These are phyloP conservation scores for Colletotrichum eleusines DNA, from an alignment of 2,329 filamentous ascomycete genomes.

Conservation along the genomic window DNA sequence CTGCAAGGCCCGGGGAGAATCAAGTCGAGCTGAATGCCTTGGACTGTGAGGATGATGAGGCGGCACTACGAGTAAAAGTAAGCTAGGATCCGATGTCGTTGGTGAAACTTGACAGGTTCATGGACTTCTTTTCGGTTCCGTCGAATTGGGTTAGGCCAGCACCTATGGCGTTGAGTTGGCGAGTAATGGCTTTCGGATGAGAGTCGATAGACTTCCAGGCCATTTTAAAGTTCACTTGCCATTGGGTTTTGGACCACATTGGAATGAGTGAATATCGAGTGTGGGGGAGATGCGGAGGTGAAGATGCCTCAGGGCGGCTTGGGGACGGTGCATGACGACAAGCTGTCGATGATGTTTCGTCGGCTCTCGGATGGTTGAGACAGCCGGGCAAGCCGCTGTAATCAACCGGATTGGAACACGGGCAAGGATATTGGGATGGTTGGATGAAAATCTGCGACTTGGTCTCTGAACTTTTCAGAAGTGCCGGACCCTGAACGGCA, in stretches of 20 bases:
- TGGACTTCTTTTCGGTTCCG: conserved; percentile 1
- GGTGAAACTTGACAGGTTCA: conserved; percentile 37
- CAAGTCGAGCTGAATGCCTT: conserved; percentile 4
- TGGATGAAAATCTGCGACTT: not conserved
- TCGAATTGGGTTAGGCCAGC: not conserved
- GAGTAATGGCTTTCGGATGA: conserved; percentile 25
- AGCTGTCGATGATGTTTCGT: conserved; percentile 35
- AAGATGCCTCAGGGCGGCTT: conserved; percentile 13
- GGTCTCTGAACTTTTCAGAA: not conserved
- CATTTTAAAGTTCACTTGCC: not conserved
- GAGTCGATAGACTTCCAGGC: conserved; percentile 3
- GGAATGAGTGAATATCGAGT: not conserved
- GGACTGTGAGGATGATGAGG: not conserved
- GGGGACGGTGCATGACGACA: conserved; percentile 33
- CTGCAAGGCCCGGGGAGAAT: not conserved
- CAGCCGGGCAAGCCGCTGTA: conserved; percentile 1
- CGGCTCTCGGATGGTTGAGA: conserved; percentile 35
- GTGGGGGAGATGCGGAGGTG: conserved; percentile 9
- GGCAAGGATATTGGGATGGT: not conserved
- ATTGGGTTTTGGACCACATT: not conserved
- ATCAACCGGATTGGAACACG: not conserved
- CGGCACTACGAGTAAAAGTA: not conserved
- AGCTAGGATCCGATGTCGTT: conserved; percentile 33
- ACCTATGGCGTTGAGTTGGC: not conserved
- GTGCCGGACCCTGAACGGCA: conserved; percentile 14